Evolutionary conservation across 75 land plant genomes (phyloP).

Genomic region (Azolla pinnata): DNA sequence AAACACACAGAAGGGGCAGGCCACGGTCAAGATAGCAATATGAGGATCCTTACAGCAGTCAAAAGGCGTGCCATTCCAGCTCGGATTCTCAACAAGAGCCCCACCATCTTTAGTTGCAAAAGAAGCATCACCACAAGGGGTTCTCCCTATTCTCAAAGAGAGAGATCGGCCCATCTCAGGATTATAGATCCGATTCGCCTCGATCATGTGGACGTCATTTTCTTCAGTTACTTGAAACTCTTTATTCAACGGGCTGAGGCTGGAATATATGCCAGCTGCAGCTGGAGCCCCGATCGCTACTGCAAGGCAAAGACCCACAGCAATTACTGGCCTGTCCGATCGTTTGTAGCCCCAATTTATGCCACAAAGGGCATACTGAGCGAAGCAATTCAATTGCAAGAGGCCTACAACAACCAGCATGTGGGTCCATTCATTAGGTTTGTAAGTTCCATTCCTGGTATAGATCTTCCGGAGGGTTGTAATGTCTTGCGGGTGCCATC

Average conservation of each 20-base stretch:
- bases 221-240: slow-evolving; percentile 28
- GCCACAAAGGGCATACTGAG: slow-evolving; percentile 71
- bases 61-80: slow-evolving; percentile 64
- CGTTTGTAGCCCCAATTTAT: slow-evolving; percentile 69
- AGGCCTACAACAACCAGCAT: slow-evolving; percentile 62
- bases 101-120: slow-evolving; percentile 41
- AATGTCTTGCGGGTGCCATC: slow-evolving; percentile 59
- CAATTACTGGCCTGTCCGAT: slow-evolving; percentile 51
- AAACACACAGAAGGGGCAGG: slow-evolving; percentile 66
- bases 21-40: slow-evolving; percentile 41
- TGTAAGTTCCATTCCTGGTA: slow-evolving; percentile 54
- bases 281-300: slow-evolving; percentile 54
- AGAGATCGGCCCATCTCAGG: background rate
- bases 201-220: slow-evolving; percentile 13
- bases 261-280: slow-evolving; percentile 55
- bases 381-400: slow-evolving; percentile 69
- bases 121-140: slow-evolving; percentile 22
- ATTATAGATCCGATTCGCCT: background rate
- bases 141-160: slow-evolving; percentile 14
- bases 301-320: slow-evolving; percentile 40
- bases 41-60: slow-evolving; percentile 46
- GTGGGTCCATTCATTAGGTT: slow-evolving; percentile 70
- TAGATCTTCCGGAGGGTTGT: slow-evolving; percentile 42
- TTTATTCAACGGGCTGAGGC: slow-evolving; percentile 61
- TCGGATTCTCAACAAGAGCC: slow-evolving; percentile 14